Evolutionary conservation across 768 basidiomycete species (phyloP).

Genomic region (Boletus vermiculosoides): DNA sequence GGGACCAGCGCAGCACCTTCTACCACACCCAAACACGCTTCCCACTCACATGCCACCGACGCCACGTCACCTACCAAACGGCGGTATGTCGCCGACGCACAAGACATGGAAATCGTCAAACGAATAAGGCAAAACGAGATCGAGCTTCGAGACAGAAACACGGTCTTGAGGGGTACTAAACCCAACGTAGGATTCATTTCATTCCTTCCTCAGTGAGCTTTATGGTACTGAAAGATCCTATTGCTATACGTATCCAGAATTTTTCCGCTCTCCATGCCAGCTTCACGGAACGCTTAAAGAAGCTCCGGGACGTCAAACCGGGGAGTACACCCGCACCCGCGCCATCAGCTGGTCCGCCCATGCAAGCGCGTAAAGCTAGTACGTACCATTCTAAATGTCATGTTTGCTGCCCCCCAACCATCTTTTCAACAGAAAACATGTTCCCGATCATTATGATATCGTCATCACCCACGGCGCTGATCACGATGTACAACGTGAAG

Average conservation of each 20-base stretch:
- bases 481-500: constrained; percentile 98
- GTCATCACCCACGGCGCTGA: constrained; percentile 86
- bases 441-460: constrained; percentile 98
- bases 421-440: constrained; percentile 50
- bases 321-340: constrained; percentile 41
- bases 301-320: constrained; percentile 64
- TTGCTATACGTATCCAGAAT: constrained; percentile 52
- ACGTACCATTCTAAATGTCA: constrained; percentile 25
- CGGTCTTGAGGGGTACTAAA: constrained; percentile 80
- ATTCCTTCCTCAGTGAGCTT: background rate
- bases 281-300: constrained; percentile 78
- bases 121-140: constrained; percentile 71
- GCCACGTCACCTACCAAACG: constrained; percentile 58
- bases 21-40: constrained; percentile 21
- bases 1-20: constrained; percentile 19
- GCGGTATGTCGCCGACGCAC: constrained; percentile 72
- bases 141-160: constrained; percentile 80
- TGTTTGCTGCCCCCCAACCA: background rate
- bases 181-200: constrained; percentile 59
- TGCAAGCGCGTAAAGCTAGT: constrained; percentile 72
- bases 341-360: constrained; percentile 35
- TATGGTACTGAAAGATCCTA: background rate
- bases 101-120: constrained; percentile 85
- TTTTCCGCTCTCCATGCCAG: constrained; percentile 66
- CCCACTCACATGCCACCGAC: constrained; percentile 27